Percentiles rank a stretch among this genome's conserved stretches.
Conservation (phyloP, 371 early-diverging fungal species). For the Coemansia sp. region DNA sequence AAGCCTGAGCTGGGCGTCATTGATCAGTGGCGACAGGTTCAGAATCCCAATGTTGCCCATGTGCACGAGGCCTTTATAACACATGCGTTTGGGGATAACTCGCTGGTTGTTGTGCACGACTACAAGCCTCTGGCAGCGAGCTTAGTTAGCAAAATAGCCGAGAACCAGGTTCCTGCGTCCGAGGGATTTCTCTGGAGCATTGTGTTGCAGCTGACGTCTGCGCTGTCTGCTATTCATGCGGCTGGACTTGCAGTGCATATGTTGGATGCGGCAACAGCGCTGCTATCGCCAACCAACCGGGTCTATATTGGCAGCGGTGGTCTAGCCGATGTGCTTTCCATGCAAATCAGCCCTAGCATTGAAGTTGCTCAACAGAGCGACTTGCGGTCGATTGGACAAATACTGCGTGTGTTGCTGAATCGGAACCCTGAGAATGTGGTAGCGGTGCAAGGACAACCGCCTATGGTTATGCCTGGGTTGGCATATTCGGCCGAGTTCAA, state of each 20-base stretch:
- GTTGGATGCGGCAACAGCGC: slow-evolving; percentile 77
- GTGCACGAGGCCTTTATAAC: slow-evolving; percentile 95
- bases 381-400: slow-evolving; percentile 81
- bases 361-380: slow-evolving; percentile 81
- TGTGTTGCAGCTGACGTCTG: slow-evolving; percentile 81
- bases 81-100: slow-evolving; percentile 90
- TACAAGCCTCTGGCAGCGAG: slow-evolving; percentile 85
- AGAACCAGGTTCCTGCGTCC: slow-evolving; percentile 53
- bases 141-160: slow-evolving; percentile 67
- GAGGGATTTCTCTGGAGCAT: slow-evolving; percentile 86
- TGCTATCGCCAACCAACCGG: slow-evolving; percentile 81
- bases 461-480: slow-evolving; percentile 71
- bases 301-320: slow-evolving; percentile 82
- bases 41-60: slow-evolving; percentile 81
- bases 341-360: slow-evolving; percentile 62
- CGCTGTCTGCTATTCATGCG: slow-evolving; percentile 77
- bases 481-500: slow-evolving; percentile 77
- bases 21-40: slow-evolving; percentile 80
- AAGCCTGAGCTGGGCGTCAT: slow-evolving; percentile 75
- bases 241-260: slow-evolving; percentile 74
- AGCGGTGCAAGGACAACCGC: slow-evolving; percentile 58
- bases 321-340: slow-evolving; percentile 81
- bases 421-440: slow-evolving; percentile 18
- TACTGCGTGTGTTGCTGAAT: slow-evolving; percentile 78
- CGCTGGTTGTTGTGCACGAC: slow-evolving; percentile 63